Evolutionary conservation across 352 stramenopile genomes (phyloP), one percentile per base, ranked within the genome.

Genomic region (Globisporangium orthogonon): DNA sequence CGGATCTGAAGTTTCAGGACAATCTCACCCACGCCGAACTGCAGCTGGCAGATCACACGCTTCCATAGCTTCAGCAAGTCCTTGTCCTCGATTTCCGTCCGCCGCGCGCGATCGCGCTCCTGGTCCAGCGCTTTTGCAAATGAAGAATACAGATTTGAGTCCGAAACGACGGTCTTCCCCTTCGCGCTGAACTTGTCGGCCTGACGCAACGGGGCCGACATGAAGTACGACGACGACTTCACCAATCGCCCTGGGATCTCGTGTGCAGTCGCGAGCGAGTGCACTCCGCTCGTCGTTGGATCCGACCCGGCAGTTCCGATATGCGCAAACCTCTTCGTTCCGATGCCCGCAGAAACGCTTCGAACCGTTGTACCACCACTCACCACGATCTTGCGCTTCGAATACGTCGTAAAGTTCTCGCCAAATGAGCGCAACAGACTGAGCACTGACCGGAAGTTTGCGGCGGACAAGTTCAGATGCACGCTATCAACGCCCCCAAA

Each of bases 11-110:
- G 63, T 18, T 68, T 73, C 11, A 89, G 56, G 4, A 63, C 71
- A 40, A 87, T 61, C 29, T 84, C 67, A 17, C 70, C 66, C 18
- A 89, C 72, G 9, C 70, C 69, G 60, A 89, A 89, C 51, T 80
- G 68, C 14, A 84, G 54, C 46, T 81, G 54, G 49, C 79, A 86
- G 18, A 86, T 60, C 31, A 89, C 67, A 17, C 85, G 81, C 58
- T 84, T 83, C 79, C 81, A 91, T 29, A 94, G 50, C 56, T 91
- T 94, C 1, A 91, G 60, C 49, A 93, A 63, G 50, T 89, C 79
- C n/a, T 76, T 61, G 46, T 87, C 77, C 10, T 84, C 66, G 18
- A 87, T 71, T 10, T 87, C 79, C 48, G 90, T 91, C 37, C 56
- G 51, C 39, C 55, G 40, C 15, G 67, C 57, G 43, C 61, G 71